Evolutionary conservation across 331 rosid genomes (phyloP).

Genomic region (Erythrophleum ivorense): DNA sequence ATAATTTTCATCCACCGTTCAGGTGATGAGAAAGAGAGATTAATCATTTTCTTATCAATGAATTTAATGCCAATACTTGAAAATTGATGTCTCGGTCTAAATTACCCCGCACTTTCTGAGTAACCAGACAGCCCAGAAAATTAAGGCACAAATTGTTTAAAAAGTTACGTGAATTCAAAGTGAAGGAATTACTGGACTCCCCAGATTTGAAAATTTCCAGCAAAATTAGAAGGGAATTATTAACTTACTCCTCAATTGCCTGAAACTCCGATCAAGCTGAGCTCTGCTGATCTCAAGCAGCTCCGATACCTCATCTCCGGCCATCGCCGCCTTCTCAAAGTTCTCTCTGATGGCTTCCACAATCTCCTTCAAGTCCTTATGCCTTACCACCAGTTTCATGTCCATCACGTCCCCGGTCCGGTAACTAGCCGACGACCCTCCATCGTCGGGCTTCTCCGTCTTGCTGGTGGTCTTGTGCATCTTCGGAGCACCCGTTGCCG

Average conservation of each 20-base stretch:
- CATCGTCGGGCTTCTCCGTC: constrained; percentile 50
- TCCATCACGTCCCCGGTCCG: constrained; percentile 63
- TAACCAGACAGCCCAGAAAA: constrained; percentile 11
- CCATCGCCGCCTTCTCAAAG: constrained; percentile 79
- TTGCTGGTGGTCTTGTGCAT: constrained; percentile 42
- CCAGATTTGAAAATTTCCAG: background rate
- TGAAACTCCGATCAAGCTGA: constrained; percentile 88
- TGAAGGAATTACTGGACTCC: background rate
- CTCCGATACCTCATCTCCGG: constrained; percentile 88
- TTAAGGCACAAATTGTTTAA: background rate
- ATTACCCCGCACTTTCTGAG: background rate
- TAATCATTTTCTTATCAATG: background rate
- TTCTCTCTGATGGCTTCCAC: constrained; percentile 80
- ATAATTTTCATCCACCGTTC: background rate
- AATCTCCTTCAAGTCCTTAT: constrained; percentile 89
- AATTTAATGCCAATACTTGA: background rate
- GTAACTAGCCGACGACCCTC: constrained; percentile 54
- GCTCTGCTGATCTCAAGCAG: constrained; percentile 85
- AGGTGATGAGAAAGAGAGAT: too few species aligned
- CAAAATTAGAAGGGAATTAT: background rate
- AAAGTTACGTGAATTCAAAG: background rate
- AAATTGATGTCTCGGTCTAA: background rate
- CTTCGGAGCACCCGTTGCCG: constrained; percentile 31
- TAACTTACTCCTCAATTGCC: constrained; percentile 80
- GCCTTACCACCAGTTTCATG: constrained; percentile 90